phyloP scores from a whole-genome alignment of 768 basidiomycete species.

The Tylopilus subfusipes region DNA sequence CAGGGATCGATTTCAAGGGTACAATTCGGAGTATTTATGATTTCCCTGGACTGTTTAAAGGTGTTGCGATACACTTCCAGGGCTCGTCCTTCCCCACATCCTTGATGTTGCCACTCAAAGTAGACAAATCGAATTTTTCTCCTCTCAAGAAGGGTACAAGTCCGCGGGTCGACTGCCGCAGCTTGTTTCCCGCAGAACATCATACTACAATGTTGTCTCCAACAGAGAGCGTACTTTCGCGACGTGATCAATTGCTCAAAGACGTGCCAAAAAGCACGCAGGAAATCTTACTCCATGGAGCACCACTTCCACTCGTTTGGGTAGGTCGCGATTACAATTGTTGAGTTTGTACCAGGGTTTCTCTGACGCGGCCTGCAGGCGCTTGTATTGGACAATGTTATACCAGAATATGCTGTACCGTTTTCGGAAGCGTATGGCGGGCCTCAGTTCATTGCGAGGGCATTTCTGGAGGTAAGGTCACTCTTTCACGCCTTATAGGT shows the following conservation, averaged over 20 bases:
- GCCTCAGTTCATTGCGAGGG: conserved; percentile 27
- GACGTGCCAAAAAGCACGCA: conserved; percentile 7
- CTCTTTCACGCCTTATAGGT: background rate
- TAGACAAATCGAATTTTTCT: conserved; percentile 11
- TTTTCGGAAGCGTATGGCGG: conserved; percentile 26
- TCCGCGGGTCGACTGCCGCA: conserved; percentile 22
- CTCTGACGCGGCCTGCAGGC: conserved; percentile 11
- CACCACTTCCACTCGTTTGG: conserved; percentile 28
- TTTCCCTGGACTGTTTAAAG: conserved; percentile 3
- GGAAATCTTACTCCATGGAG: conserved; percentile 15
- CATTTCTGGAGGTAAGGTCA: conserved; percentile 21
- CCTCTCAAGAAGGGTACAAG: conserved; percentile 16
- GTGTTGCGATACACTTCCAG: background rate
- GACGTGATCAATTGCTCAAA: conserved; percentile 3
- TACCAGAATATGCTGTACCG: conserved; percentile 29
- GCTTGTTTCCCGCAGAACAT: conserved; percentile 12
- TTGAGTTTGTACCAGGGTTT: too few relatives aligned
- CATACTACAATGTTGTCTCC: background rate
- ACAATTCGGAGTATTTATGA: background rate
- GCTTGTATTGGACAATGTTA: conserved; percentile 24
- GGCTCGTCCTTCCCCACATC: conserved; percentile 3
- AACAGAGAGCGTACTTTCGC: background rate
- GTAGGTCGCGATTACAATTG: conserved; percentile 8
- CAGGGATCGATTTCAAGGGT: background rate
- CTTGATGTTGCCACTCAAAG: conserved; percentile 14